Evolutionary conservation across 129 eudicot species (phyloP).

Genomic region (Solidago caesia): DNA sequence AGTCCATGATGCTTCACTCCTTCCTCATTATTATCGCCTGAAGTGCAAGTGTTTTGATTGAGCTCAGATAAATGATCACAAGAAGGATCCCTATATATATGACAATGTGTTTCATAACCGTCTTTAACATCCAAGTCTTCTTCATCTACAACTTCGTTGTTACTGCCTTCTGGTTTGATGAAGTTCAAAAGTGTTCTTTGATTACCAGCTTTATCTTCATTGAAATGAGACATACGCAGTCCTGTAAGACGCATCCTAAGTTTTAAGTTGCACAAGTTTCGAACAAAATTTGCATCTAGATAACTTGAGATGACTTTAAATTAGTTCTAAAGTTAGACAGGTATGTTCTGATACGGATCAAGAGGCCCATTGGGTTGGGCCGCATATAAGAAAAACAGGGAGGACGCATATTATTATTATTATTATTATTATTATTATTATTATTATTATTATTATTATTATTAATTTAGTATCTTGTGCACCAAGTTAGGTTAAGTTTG

Average conservation of each 20-base stretch:
- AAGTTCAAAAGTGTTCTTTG: slow-evolving; percentile 76
- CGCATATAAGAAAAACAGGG: too few relatives aligned
- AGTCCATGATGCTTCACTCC: slow-evolving; percentile 22
- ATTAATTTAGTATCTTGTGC: too few relatives aligned
- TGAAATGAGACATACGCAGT: slow-evolving; percentile 79
- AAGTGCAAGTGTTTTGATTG: slow-evolving; percentile 23
- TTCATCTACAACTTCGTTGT: slow-evolving; percentile 29
- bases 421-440: too few relatives aligned
- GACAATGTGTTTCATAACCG: slow-evolving; percentile 23
- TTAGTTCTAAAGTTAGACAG: not conserved
- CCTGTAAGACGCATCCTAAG: slow-evolving; percentile 46
- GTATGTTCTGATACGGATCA: too few relatives aligned
- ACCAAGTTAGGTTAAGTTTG: too few relatives aligned
- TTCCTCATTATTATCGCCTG: slow-evolving; percentile 28
- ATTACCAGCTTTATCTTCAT: slow-evolving; percentile 52
- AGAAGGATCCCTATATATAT: slow-evolving; percentile 28
- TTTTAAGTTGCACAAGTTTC: slow-evolving; percentile 2
- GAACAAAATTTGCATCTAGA: not conserved
- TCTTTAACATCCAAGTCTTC: slow-evolving; percentile 29
- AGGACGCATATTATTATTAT: too few relatives aligned
- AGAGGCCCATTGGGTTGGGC: too few relatives aligned
- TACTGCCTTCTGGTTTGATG: slow-evolving; percentile 41
- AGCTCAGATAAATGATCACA: slow-evolving; percentile 34
- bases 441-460: not conserved
- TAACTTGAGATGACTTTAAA: not conserved